Percentiles rank a stretch among this genome's conserved stretches.
phyloP scores from a whole-genome alignment of 2,329 filamentous ascomycete species.

The Paraconiothyrium sp. region DNA sequence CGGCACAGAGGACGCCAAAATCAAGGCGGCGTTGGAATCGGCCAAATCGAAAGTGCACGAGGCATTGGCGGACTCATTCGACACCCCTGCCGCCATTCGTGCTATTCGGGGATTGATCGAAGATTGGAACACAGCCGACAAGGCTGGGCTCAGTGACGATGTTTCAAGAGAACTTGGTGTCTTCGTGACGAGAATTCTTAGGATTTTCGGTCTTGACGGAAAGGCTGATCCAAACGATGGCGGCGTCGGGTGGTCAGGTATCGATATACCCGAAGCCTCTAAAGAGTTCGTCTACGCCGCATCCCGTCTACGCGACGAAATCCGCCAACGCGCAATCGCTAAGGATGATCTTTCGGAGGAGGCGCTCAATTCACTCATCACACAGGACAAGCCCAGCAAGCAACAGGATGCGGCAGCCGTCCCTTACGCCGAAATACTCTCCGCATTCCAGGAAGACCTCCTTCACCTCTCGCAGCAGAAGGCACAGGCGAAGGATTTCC shows the following conservation, averaged over 20 bases:
- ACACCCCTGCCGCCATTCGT: conserved; percentile 82
- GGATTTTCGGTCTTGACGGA: conserved; percentile 82
- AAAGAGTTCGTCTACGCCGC: conserved; percentile 70
- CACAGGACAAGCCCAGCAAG: conserved; percentile 39
- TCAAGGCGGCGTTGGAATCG: conserved; percentile 60
- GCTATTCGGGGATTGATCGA: conserved; percentile 81
- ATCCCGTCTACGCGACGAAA: conserved; percentile 65
- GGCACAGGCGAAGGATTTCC: conserved; percentile 73
- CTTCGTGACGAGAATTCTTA: conserved; percentile 85
- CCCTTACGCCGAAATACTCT: conserved; percentile 60
- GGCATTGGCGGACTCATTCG: conserved; percentile 84
- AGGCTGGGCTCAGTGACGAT: conserved; percentile 53
- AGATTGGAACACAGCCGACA: conserved; percentile 70
- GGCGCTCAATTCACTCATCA: conserved; percentile 51
- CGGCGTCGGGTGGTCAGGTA: conserved; percentile 71
- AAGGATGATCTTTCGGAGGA: conserved; percentile 43
- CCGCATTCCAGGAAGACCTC: conserved; percentile 69
- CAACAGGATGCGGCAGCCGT: conserved; percentile 43
- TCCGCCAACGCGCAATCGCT: conserved; percentile 65
- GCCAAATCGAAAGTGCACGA: conserved; percentile 68
- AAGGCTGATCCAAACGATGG: conserved; percentile 56
- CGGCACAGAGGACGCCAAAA: conserved; percentile 50
- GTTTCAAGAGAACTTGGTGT: conserved; percentile 68
- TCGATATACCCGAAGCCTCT: conserved; percentile 68
- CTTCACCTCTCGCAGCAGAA: conserved; percentile 60